Conservation (phyloP, 1,284 basidiomycete genomes). For the Cryptococcus sp. region DNA sequence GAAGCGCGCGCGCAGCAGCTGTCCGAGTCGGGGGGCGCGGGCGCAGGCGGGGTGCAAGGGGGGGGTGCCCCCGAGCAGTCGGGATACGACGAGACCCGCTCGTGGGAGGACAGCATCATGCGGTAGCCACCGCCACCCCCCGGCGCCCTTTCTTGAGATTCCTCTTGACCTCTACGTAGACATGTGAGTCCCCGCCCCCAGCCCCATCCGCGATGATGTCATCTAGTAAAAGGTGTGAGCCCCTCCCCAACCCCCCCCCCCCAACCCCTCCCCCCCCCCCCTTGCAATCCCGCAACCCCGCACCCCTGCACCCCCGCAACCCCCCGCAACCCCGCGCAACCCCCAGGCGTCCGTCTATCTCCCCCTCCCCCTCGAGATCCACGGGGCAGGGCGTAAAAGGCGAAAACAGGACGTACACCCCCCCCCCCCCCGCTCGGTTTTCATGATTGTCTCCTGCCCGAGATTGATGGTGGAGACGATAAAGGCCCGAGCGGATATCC, state of each 20-base stretch:
- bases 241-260: neutral
- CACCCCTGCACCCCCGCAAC: neutral
- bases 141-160: neutral
- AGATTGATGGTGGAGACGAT: constrained; percentile 10
- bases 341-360: constrained; percentile 19
- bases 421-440: constrained; percentile 12
- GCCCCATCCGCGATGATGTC: constrained; percentile 31
- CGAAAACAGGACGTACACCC: constrained; percentile 25
- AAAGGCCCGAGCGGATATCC: constrained; percentile 29
- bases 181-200: no score
- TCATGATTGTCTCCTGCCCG: constrained; percentile 17
- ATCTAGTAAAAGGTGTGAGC: constrained; percentile 41
- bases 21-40: neutral
- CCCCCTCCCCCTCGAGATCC: constrained; percentile 10
- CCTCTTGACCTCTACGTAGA: neutral
- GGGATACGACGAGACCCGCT: constrained; percentile 7
- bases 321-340: neutral
- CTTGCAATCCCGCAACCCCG: neutral
- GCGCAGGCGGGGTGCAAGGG: neutral
- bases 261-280: neutral
- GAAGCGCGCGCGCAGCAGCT: constrained; percentile 25
- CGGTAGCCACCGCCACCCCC: neutral
- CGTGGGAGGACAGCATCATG: constrained; percentile 15
- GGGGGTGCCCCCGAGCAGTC: constrained; percentile 4
- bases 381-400: constrained; percentile 26